Conservation (phyloP, 306 rosid species). For the Casuarina glauca region DNA sequence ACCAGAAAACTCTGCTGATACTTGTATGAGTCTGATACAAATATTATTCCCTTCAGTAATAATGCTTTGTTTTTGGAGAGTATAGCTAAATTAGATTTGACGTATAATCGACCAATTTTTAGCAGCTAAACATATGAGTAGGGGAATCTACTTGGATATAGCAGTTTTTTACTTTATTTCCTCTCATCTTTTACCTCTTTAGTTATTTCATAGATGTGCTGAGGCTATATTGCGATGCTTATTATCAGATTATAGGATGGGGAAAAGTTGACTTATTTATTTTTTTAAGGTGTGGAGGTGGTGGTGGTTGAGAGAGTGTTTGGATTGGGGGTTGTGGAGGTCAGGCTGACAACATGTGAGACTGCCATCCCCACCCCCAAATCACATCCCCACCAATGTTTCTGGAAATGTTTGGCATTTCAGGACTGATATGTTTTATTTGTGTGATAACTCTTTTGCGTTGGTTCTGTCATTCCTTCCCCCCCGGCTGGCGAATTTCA, state of each 20-base stretch:
- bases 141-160: not conserved
- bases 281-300: too few relatives aligned
- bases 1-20: not conserved
- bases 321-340: not conserved
- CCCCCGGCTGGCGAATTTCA: not conserved
- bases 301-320: too few relatives aligned
- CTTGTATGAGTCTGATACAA: not conserved
- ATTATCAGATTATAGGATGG: not conserved
- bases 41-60: too few relatives aligned
- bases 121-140: not conserved
- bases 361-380: not conserved
- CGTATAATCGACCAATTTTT: not conserved
- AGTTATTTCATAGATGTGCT: not conserved
- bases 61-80: not conserved
- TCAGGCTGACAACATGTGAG: not conserved
- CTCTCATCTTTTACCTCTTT: not conserved
- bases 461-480: not conserved
- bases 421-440: not conserved
- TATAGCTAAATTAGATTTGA: not conserved
- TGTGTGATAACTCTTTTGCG: not conserved
- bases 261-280: not conserved
- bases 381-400: not conserved
- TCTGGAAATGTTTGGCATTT: slow-evolving; percentile 25
- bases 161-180: not conserved
- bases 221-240: not conserved